Conservation (phyloP, 306 rosid species). For the Trifolium repens region DNA sequence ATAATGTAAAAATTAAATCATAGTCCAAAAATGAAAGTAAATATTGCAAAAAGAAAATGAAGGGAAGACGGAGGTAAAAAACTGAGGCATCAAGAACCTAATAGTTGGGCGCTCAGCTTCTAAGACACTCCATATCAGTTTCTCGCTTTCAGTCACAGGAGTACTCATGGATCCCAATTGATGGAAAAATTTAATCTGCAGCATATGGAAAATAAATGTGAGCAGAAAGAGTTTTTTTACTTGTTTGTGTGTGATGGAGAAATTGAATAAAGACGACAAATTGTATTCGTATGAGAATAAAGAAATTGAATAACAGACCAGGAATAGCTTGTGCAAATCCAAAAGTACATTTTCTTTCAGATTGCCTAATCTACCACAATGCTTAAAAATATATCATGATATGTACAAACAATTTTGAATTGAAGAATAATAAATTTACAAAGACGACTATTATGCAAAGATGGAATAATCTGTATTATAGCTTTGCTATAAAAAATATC, state of each 20-base stretch:
- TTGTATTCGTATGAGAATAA: slow-evolving; percentile 13
- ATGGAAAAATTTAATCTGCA: slow-evolving; percentile 89
- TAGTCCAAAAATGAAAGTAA: not conserved
- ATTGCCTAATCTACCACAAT: not conserved
- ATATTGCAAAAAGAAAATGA: slow-evolving; percentile 4
- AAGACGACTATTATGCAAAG: not conserved
- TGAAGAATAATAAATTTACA: not conserved
- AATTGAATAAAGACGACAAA: not conserved
- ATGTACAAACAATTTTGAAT: not conserved
- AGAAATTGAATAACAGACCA: slow-evolving; percentile 15
- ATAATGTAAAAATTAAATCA: slow-evolving; percentile 30
- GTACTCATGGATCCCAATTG: slow-evolving; percentile 70
- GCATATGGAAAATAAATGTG: slow-evolving; percentile 43
- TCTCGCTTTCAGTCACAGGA: slow-evolving; percentile 74
- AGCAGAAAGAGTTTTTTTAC: slow-evolving; percentile 3
- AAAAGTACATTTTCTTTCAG: not conserved
- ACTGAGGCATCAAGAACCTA: slow-evolving; percentile 56
- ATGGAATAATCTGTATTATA: slow-evolving; percentile 4
- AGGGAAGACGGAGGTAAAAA: not conserved
- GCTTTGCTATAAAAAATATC: not conserved
- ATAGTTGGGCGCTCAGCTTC: slow-evolving; percentile 88
- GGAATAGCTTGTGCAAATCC: slow-evolving; percentile 10
- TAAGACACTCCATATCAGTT: slow-evolving; percentile 85
- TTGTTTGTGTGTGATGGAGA: not conserved
- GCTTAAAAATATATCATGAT: slow-evolving; percentile 11